Evolutionary conservation across 2,329 filamentous ascomycete species (phyloP).

Genomic region (Sporothrix protearum): DNA sequence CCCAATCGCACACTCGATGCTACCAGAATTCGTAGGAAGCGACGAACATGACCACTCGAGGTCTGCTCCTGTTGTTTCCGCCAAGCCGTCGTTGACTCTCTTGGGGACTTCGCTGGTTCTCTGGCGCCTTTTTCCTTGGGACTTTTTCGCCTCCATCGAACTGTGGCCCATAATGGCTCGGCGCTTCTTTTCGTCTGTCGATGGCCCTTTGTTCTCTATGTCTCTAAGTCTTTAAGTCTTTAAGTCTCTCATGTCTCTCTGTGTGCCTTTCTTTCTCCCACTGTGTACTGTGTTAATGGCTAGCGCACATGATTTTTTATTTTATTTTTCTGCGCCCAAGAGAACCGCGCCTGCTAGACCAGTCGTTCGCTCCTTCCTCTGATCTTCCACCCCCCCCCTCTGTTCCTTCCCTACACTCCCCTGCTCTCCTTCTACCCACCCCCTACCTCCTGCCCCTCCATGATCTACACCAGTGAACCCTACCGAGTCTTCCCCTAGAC

Average conservation of each 20-base stretch:
- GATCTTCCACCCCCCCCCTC: background rate
- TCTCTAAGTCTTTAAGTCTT: background rate
- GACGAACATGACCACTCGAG: background rate
- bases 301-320: background rate
- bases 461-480: conserved; percentile 13
- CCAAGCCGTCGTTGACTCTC: background rate
- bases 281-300: background rate
- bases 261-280: background rate
- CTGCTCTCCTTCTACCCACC: background rate
- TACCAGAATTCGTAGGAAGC: background rate
- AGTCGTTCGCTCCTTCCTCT: conserved; percentile 14
- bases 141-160: background rate
- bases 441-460: background rate
- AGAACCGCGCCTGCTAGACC: conserved; percentile 1
- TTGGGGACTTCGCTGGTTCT: background rate
- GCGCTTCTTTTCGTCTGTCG: background rate
- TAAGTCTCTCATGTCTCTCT: background rate
- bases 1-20: background rate
- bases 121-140: conserved; percentile 11
- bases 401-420: background rate
- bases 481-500: background rate
- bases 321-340: background rate
- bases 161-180: conserved; percentile 1
- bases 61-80: background rate
- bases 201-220: background rate